Conservation (phyloP, 352 stramenopile genomes). For the Stramenopiles sp. region DNA sequence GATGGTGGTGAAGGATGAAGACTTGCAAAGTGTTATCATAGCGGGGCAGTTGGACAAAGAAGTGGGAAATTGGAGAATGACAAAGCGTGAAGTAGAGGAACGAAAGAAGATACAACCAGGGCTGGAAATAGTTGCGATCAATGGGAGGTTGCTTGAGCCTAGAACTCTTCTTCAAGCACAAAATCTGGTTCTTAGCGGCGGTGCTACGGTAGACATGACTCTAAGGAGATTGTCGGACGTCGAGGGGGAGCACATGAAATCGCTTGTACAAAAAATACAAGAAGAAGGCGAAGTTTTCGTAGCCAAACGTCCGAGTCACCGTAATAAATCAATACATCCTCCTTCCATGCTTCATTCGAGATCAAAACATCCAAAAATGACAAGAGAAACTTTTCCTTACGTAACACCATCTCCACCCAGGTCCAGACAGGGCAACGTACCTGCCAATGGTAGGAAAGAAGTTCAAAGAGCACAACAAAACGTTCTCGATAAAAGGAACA, state of each 20-base stretch:
- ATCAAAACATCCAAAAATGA: background rate
- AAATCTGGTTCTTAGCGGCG: background rate
- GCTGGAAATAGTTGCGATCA: background rate
- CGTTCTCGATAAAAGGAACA: background rate
- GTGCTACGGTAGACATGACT: background rate
- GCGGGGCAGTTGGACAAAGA: background rate
- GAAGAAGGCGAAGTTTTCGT: background rate
- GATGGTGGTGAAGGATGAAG: background rate
- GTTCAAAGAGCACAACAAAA: background rate
- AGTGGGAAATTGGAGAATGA: background rate
- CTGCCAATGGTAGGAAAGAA: background rate
- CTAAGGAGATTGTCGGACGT: background rate
- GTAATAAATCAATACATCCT: background rate
- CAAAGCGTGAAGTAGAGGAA: background rate
- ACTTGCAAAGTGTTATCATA: background rate
- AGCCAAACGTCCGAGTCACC: background rate
- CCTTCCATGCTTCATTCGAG: background rate
- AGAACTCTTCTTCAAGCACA: background rate
- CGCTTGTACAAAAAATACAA: background rate
- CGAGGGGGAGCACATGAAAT: background rate
- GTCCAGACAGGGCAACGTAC: background rate
- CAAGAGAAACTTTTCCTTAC: background rate
- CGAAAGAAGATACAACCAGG: background rate
- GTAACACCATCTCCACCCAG: background rate
- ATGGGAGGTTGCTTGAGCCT: background rate